Conservation (phyloP, 2,329 filamentous ascomycete species). For the Paraconiothyrium sp. region DNA sequence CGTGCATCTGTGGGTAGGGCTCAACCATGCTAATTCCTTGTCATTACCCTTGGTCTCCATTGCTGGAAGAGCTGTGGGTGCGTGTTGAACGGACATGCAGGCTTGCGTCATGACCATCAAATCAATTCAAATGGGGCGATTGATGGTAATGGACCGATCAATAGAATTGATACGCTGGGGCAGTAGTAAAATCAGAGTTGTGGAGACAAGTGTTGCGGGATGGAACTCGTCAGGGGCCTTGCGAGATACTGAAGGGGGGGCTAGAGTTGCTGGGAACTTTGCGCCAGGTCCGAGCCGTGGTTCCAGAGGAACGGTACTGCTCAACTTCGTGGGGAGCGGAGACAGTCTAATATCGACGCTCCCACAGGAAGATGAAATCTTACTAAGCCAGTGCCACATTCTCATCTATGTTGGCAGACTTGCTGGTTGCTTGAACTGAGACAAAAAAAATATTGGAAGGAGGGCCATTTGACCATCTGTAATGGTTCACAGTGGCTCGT, state of each 20-base stretch:
- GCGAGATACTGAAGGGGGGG: neutral
- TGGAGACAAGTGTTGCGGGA: neutral
- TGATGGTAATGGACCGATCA: neutral
- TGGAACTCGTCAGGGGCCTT: neutral
- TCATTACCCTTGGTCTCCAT: neutral
- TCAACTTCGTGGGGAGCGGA: neutral
- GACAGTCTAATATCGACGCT: neutral
- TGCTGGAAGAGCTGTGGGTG: neutral
- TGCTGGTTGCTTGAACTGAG: neutral
- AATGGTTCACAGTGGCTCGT: no score
- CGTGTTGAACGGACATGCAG: neutral
- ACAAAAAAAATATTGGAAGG: no score
- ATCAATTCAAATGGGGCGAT: no score
- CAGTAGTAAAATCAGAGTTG: neutral
- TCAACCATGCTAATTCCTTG: neutral
- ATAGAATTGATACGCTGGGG: neutral
- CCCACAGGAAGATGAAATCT: neutral
- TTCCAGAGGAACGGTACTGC: neutral
- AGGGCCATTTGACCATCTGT: no score
- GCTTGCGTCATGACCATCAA: neutral
- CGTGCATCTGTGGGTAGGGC: neutral
- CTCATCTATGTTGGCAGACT: neutral
- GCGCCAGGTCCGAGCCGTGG: neutral
- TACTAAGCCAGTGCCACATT: neutral
- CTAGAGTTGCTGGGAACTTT: conserved; percentile 2